A percentile compares a stretch with the other conserved stretches of the same genome.
Evolutionary conservation across 345 rosid genomes (phyloP).

Genomic region (Eucalyptus regnans): DNA sequence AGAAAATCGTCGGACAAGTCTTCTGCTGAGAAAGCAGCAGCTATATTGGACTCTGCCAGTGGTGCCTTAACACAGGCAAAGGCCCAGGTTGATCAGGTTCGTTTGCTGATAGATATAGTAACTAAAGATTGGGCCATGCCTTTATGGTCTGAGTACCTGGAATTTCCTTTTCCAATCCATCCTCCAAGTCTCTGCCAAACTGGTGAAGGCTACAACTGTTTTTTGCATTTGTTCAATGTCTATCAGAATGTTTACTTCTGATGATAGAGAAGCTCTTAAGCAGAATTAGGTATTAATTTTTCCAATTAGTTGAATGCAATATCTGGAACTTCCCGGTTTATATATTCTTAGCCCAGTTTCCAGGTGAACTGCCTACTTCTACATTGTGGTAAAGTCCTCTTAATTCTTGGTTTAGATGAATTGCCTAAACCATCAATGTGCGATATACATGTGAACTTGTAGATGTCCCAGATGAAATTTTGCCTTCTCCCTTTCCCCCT

Average conservation of each 20-base stretch:
- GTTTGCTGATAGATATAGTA: not conserved
- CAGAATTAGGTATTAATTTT: not conserved
- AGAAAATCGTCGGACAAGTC: constrained; percentile 81
- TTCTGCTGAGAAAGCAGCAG: constrained; percentile 20
- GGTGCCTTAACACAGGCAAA: constrained; percentile 9
- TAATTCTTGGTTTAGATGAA: not conserved
- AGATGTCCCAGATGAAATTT: not conserved
- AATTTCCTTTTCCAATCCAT: not conserved
- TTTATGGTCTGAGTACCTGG: not conserved
- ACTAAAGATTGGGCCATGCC: not conserved
- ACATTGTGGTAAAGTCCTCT: not conserved
- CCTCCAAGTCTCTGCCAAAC: not conserved
- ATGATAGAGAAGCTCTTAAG: not conserved
- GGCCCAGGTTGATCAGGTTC: constrained; percentile 26
- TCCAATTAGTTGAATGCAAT: not conserved
- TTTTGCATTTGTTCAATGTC: not conserved
- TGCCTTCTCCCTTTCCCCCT: not conserved
- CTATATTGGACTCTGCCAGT: constrained; percentile 27
- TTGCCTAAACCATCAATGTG: not conserved
- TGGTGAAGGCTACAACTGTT: not conserved
- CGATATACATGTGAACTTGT: not conserved
- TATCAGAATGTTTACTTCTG: not conserved
- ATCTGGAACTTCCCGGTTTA: not conserved
- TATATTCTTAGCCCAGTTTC: not conserved
- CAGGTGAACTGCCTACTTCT: not conserved